Percentiles rank a stretch among this genome's conserved stretches.
These are phyloP conservation scores for Dactylellina parvicollis DNA, from an alignment of 2,329 filamentous ascomycete genomes.

Conservation along the genomic window DNA sequence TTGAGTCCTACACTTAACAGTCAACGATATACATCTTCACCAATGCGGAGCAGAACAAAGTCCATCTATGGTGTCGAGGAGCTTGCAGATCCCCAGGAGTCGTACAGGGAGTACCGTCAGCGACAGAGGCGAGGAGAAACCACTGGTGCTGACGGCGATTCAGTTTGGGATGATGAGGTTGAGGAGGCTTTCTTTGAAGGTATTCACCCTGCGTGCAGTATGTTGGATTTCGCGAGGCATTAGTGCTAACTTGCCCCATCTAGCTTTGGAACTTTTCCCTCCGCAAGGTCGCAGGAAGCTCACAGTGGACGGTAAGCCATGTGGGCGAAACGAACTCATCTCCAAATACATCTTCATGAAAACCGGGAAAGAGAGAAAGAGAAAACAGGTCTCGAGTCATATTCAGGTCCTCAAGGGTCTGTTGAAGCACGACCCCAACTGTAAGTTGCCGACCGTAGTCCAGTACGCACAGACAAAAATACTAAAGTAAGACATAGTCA, in stretches of 20 bases:
- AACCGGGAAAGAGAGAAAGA: conserved; percentile 62
- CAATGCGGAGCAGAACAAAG: conserved; percentile 53
- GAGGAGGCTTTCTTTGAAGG: conserved; percentile 75
- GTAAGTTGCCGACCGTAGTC: conserved; percentile 64
- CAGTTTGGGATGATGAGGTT: conserved; percentile 71
- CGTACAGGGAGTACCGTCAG: conserved; percentile 73
- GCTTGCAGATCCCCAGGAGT: conserved; percentile 67
- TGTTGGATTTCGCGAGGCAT: conserved; percentile 25
- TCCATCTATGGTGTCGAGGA: conserved; percentile 53
- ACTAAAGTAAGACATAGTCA: conserved; percentile 52
- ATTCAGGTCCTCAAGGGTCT: conserved; percentile 77
- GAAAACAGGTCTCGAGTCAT: conserved; percentile 76
- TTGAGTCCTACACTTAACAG: conserved; percentile 50
- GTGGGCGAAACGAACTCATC: conserved; percentile 76
- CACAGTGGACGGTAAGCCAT: conserved; percentile 71
- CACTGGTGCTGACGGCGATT: conserved; percentile 69
- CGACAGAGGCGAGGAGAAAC: conserved; percentile 70
- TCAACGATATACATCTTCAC: conserved; percentile 51
- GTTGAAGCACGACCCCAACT: conserved; percentile 71
- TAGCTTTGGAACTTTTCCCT: conserved; percentile 73
- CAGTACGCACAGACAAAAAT: conserved; percentile 35
- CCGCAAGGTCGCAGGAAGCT: conserved; percentile 75
- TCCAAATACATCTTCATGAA: conserved; percentile 71
- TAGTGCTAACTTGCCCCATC: not conserved
- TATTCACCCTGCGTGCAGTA: conserved; percentile 61